Conservation (phyloP, 768 basidiomycete species). For the Podaxis sp. region DNA sequence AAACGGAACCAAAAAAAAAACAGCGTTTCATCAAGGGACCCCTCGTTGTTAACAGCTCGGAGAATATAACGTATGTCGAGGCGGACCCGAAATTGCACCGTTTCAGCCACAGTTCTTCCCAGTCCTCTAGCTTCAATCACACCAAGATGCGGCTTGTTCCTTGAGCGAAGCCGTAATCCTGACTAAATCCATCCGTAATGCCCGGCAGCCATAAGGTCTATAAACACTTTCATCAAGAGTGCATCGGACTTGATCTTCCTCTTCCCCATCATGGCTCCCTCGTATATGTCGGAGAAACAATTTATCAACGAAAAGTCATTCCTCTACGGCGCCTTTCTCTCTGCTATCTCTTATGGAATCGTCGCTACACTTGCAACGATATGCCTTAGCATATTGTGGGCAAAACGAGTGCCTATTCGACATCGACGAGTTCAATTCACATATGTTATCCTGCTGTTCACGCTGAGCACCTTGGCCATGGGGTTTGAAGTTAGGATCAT, state of each 20-base stretch:
- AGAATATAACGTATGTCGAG: no score
- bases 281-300: conserved; percentile 9
- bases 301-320: conserved; percentile 12
- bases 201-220: not conserved
- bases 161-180: not conserved
- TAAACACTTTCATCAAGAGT: not conserved
- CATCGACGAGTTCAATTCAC: not conserved
- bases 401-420: not conserved
- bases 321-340: conserved; percentile 7
- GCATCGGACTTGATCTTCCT: not conserved
- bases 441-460: conserved; percentile 6
- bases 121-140: no score
- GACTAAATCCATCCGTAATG: not conserved
- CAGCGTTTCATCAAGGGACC: no score
- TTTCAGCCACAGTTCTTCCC: no score
- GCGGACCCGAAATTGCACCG: no score
- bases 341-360: conserved; percentile 10
- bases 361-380: not conserved
- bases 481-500: conserved; percentile 8
- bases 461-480: conserved; percentile 6
- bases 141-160: not conserved
- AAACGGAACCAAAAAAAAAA: no score
- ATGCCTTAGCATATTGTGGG: not conserved
- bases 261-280: conserved; percentile 1
- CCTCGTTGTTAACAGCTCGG: no score